Evolutionary conservation across 2,329 filamentous ascomycete genomes (phyloP).

Genomic region (Claviceps arundinis): DNA sequence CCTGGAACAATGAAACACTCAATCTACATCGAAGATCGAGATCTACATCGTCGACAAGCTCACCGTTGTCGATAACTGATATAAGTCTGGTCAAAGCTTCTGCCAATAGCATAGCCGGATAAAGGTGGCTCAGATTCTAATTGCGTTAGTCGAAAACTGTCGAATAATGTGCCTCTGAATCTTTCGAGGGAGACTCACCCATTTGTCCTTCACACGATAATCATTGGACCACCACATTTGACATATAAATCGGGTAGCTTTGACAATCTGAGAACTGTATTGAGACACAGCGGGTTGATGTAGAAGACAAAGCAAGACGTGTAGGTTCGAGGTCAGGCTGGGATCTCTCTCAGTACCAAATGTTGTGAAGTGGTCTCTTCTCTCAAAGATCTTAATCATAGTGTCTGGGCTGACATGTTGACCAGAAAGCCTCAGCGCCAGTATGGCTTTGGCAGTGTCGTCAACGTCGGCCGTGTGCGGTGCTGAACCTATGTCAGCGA

Average conservation of each 20-base stretch:
- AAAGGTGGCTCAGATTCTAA: conserved; percentile 7
- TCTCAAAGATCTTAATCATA: neutral
- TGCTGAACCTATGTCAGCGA: neutral
- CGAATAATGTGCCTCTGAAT: neutral
- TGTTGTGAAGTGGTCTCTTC: conserved; percentile 6
- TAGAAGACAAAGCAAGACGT: conserved; percentile 7
- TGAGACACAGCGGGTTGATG: neutral
- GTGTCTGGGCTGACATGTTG: neutral
- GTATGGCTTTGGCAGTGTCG: conserved; percentile 8
- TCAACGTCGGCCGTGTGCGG: conserved; percentile 6
- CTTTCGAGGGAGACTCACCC: conserved; percentile 2
- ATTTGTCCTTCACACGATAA: conserved; percentile 8
- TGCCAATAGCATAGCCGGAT: conserved; percentile 7
- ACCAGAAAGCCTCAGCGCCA: conserved; percentile 3
- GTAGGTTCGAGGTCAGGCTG: conserved; percentile 8
- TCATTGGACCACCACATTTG: conserved; percentile 7
- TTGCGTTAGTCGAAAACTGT: neutral
- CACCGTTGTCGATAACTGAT: neutral
- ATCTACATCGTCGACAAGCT: conserved; percentile 1
- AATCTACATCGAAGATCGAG: neutral
- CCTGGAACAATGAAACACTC: conserved; percentile 6
- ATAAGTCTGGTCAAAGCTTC: conserved; percentile 5
- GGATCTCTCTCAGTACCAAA: conserved; percentile 5
- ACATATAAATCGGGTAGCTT: conserved; percentile 6
- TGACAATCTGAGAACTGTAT: conserved; percentile 7